Base-by-base conservation (phyloP, 2,329 filamentous ascomycete species). In the Volutella citrinella region DNA sequence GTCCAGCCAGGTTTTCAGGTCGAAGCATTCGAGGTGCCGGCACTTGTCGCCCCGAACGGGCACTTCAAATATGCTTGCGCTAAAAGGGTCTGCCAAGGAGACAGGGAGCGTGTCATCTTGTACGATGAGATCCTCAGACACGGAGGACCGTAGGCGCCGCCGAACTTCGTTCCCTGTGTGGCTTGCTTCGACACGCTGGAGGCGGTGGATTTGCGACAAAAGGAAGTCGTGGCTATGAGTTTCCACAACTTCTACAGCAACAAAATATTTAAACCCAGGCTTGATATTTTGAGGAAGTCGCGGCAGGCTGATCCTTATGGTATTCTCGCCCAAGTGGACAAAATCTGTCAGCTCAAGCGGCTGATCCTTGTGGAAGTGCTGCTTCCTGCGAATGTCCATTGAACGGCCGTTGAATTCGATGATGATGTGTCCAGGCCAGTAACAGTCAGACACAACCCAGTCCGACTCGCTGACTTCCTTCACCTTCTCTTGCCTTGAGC, bases 11-110 rank as follows among this genome's bases (percentile, higher is more conserved):
- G 78, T 90, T 14, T 84, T 75, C 7, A 96, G 77, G 56, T 97
- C 91, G 55, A 97, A 96, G 55, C 89, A 95, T 55, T 96, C 87
- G 21, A 83, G 67, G 55, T 98, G 91, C 16, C 68, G 66, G 57
- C 93, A 98, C 4, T 59, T 49, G 7, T 52, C 65, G 17, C 87
- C 81, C 18, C 90, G 82, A 3, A 82, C 87, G 2, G 93, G 91
- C 1, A 74, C 70, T 6, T 75, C 66, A 55, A 85, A 89, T 10
- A 93, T 71, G 10, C 54, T 64, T 2, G 74, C 66, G 36, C 69
- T 82, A 52, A 85, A 86, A 0, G 84, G 82, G 55, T 87, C 83
- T 1, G 78, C 66, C 11, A 89, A 62, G 40, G 80, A 73, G 34
- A 89, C 39, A 6, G 38, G 43, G 15, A 88, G 60, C 34, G 72